Evolutionary conservation across 2,329 filamentous ascomycete genomes (phyloP).

Genomic region (Zasmidium citrigriseum): DNA sequence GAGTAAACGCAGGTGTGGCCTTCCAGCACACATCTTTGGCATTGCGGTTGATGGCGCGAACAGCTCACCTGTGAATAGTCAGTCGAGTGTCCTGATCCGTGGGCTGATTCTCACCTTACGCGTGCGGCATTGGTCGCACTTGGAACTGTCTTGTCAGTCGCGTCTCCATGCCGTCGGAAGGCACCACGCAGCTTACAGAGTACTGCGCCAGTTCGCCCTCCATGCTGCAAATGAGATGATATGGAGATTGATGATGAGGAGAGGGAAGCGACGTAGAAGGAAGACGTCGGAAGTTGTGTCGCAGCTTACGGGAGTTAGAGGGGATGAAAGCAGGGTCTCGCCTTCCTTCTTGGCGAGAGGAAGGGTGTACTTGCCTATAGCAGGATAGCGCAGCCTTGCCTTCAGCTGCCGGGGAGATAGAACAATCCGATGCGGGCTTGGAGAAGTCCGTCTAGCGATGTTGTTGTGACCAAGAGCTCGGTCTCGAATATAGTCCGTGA

Average conservation of each 20-base stretch:
- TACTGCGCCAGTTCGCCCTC: neutral
- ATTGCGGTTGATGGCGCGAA: slow-evolving; percentile 13
- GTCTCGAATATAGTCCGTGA: no score
- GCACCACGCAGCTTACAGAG: neutral
- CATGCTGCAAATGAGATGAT: neutral
- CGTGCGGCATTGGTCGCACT: neutral
- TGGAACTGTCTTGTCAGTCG: neutral
- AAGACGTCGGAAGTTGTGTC: neutral
- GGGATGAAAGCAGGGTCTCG: neutral
- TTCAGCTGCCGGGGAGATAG: no score
- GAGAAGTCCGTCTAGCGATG: neutral
- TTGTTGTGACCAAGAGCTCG: no score
- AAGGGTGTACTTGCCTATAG: no score
- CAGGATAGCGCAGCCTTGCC: no score
- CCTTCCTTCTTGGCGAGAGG: no score
- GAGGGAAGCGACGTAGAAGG: neutral
- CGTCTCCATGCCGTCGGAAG: neutral
- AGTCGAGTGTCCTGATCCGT: neutral
- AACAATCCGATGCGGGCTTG: no score
- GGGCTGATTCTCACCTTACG: neutral
- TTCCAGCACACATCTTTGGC: slow-evolving; percentile 15
- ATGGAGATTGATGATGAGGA: neutral
- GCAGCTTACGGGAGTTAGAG: no score
- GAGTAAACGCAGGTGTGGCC: slow-evolving; percentile 18
- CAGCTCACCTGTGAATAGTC: slow-evolving; percentile 15